Conservation (phyloP, 1,139 yeast species). For the Suhomyces choctaworum region DNA sequence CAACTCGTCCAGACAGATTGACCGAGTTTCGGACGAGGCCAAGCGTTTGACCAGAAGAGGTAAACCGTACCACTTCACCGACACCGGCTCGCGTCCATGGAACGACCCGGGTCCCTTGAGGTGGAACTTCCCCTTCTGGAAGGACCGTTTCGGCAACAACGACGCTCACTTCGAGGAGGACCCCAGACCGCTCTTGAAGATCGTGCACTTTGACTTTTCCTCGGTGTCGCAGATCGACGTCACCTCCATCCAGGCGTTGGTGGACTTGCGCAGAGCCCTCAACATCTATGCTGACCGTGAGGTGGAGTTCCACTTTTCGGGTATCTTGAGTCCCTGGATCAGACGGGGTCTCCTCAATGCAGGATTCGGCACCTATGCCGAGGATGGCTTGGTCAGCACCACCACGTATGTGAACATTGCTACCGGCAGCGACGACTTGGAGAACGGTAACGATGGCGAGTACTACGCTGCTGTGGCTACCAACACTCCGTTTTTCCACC, state of each 20-base stretch:
- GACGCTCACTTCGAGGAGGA: constrained; percentile 35
- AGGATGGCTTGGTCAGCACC: constrained; percentile 42
- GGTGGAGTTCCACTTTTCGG: constrained; percentile 87
- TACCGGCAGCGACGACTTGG: constrained; percentile 33
- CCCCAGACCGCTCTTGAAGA: constrained; percentile 63
- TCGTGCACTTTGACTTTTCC: constrained; percentile 79
- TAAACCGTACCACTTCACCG: constrained; percentile 40
- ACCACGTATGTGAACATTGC: constrained; percentile 43
- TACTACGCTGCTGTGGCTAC: constrained; percentile 66
- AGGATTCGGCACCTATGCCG: constrained; percentile 71
- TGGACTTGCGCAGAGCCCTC: constrained; percentile 72
- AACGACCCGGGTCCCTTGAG: constrained; percentile 78
- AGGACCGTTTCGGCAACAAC: constrained; percentile 18
- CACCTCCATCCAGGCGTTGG: constrained; percentile 75
- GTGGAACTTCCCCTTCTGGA: constrained; percentile 38
- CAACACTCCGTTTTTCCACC: constrained; percentile 80
- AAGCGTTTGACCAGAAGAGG: constrained; percentile 65
- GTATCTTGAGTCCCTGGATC: constrained; percentile 84
- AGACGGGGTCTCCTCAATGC: constrained; percentile 72
- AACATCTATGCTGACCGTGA: constrained; percentile 77
- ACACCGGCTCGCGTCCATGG: constrained; percentile 82
- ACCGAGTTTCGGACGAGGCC: constrained; percentile 66
- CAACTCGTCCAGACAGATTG: constrained; percentile 74
- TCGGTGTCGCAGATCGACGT: constrained; percentile 75
- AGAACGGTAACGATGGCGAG: constrained; percentile 31